phyloP scores from a whole-genome alignment of 163 green algal species.

The Volvox carteri region DNA sequence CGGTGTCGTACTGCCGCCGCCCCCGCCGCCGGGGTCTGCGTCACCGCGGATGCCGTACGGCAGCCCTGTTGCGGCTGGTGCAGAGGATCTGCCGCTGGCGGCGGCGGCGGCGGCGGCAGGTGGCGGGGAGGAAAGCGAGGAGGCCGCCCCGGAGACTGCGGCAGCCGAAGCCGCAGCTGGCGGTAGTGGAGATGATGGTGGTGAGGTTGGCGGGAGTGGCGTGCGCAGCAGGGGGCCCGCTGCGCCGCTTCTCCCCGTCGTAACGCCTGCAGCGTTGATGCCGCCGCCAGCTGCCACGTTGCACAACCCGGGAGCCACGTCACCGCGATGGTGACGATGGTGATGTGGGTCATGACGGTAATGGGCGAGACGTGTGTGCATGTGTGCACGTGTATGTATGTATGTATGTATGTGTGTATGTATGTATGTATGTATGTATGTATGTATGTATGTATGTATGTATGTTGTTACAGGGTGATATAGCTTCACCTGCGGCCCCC shows the following conservation, averaged over 20 bases:
- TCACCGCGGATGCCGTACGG: neutral
- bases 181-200: neutral
- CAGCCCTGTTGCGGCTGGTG: neutral
- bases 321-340: neutral
- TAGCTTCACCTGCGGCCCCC: too few relatives aligned
- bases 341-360: neutral
- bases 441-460: too few relatives aligned
- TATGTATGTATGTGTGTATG: neutral
- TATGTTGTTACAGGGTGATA: too few relatives aligned
- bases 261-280: constrained; percentile 22
- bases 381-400: neutral
- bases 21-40: neutral
- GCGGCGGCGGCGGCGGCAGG: neutral
- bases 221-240: neutral
- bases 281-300: constrained; percentile 3
- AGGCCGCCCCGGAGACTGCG: neutral
- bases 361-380: neutral
- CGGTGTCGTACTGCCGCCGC: neutral
- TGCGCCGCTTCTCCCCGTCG: neutral
- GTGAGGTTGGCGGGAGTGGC: neutral
- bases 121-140: neutral
- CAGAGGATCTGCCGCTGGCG: neutral
- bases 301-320: neutral
- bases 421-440: too few relatives aligned
- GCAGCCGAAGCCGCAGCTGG: neutral